A percentile compares a stretch with the other conserved stretches of the same genome.
These are phyloP conservation scores for Tolypocladium amazonense DNA, from an alignment of 2,329 filamentous ascomycete genomes.

Conservation along the genomic window DNA sequence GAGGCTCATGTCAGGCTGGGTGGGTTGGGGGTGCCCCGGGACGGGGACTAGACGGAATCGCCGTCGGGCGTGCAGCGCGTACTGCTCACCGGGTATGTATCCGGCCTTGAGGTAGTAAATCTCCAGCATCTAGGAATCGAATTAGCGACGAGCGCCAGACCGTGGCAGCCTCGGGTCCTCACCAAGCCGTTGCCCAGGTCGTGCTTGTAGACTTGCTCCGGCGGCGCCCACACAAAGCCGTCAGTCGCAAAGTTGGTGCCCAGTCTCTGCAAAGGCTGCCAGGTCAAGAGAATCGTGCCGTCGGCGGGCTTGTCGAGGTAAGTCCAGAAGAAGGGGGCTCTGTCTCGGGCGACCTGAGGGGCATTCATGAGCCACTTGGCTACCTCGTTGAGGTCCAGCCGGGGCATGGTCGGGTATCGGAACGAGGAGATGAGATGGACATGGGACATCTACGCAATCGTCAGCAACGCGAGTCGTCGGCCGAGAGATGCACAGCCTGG, in stretches of 20 bases:
- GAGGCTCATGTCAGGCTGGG: constrained; percentile 66
- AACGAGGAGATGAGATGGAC: constrained; percentile 81
- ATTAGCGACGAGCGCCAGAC: constrained; percentile 3
- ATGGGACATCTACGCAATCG: constrained; percentile 58
- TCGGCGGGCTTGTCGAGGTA: constrained; percentile 76
- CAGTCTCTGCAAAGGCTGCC: constrained; percentile 69
- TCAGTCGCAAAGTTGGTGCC: constrained; percentile 75
- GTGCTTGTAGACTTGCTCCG: constrained; percentile 66
- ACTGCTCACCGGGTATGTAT: constrained; percentile 64
- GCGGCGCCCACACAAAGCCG: constrained; percentile 82
- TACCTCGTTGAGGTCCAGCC: constrained; percentile 64
- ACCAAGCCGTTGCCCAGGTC: constrained; percentile 55
- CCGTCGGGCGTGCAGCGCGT: constrained; percentile 67
- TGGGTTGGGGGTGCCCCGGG: constrained; percentile 58
- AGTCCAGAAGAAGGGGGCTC: constrained; percentile 85
- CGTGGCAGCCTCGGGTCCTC: constrained; percentile 13
- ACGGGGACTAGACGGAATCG: constrained; percentile 76
- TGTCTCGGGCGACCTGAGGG: constrained; percentile 74
- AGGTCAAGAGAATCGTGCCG: constrained; percentile 73
- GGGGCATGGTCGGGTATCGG: constrained; percentile 64
- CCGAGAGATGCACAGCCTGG: not conserved
- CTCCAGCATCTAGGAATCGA: constrained; percentile 60
- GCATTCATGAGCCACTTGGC: constrained; percentile 76
- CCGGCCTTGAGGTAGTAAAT: constrained; percentile 76
- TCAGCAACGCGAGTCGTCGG: constrained; percentile 9